Conservation (phyloP, 176 grass and related monocot genomes). For the Zea luxurians region DNA sequence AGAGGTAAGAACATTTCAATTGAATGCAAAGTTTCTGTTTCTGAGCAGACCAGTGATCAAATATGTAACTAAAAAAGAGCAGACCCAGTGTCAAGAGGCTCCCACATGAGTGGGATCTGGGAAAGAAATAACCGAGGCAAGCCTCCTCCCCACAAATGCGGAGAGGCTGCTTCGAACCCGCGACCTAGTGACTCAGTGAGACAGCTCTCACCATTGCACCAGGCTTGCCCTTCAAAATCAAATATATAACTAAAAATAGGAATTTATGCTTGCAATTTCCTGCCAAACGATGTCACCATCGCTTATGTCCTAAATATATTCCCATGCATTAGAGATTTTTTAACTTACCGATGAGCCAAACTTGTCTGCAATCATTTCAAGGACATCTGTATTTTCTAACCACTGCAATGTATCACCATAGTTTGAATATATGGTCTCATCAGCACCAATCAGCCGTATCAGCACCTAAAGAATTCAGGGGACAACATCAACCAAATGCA, state of each 20-base stretch:
- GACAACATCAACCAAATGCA: conserved; percentile 40
- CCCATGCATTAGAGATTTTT: neutral
- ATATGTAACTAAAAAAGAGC: neutral
- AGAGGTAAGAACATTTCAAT: conserved; percentile 13
- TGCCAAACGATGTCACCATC: neutral
- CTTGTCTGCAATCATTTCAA: conserved; percentile 94
- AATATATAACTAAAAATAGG: neutral
- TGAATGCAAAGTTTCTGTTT: neutral
- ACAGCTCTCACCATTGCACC: no score
- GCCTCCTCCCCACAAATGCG: no score
- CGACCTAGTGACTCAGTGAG: no score
- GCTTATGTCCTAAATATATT: conserved; percentile 9
- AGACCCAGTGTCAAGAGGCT: no score
- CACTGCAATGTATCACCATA: conserved; percentile 82
- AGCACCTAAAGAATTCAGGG: conserved; percentile 65
- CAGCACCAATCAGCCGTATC: conserved; percentile 89
- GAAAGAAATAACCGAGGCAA: no score
- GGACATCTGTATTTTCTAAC: conserved; percentile 94
- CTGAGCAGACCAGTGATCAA: neutral
- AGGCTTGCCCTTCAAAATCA: neutral
- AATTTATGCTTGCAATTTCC: conserved; percentile 10
- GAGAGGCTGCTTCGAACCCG: no score
- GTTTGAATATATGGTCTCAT: conserved; percentile 94
- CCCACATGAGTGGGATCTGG: no score
- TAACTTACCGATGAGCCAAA: conserved; percentile 89